Percentiles rank a stretch among this genome's conserved stretches.
Evolutionary conservation across 2,329 filamentous ascomycete species (phyloP).

Genomic region (Helicocarpus griseus): DNA sequence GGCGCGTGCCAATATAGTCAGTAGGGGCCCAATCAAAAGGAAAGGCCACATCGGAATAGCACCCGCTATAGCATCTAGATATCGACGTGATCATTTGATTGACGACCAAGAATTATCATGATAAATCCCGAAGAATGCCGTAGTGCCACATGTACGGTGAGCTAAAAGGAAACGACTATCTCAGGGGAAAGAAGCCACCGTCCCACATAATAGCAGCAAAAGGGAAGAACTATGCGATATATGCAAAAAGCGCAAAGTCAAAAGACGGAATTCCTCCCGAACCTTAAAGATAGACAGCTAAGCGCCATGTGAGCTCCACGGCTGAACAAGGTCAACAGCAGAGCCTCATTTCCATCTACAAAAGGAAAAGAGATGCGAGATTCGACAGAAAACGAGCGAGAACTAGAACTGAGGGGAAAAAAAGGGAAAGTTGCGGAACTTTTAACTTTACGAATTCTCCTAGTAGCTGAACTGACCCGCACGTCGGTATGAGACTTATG

Average conservation of each 20-base stretch:
- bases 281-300: neutral
- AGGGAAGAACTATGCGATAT: too few species aligned
- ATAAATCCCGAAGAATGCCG: neutral
- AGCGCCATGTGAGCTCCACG: neutral
- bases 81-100: neutral
- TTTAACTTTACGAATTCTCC: too few species aligned
- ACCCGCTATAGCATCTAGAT: neutral
- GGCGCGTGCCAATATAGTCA: too few species aligned
- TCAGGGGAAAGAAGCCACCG: neutral
- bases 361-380: conserved; percentile 1
- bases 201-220: too few species aligned
- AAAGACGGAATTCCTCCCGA: neutral
- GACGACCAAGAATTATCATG: neutral
- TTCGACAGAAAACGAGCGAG: neutral
- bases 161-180: neutral
- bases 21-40: neutral
- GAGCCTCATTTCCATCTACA: neutral
- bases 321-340: neutral
- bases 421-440: too few species aligned
- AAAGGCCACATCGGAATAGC: neutral
- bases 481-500: too few species aligned
- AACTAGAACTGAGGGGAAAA: too few species aligned
- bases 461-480: too few species aligned
- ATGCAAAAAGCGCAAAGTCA: neutral
- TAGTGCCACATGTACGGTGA: neutral